Percentiles rank a stretch among this genome's conserved stretches.
phyloP scores from a whole-genome alignment of 75 land plant genomes.

The Isoetes taiwanensis region DNA sequence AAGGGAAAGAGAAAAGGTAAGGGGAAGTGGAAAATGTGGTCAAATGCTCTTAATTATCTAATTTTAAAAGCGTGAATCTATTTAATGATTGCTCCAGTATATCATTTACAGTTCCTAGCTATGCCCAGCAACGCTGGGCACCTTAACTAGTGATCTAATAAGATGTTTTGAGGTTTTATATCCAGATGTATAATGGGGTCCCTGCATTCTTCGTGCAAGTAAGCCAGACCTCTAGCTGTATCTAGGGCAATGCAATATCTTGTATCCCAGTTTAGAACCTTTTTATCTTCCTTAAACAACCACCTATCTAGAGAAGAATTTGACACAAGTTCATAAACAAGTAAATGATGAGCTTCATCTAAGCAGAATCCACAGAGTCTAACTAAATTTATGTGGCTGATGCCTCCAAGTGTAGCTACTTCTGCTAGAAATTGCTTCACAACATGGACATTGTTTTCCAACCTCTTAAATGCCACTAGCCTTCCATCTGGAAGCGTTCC shows the following conservation, averaged over 20 bases:
- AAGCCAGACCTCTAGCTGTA: slow-evolving; percentile 45
- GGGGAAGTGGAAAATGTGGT: too few relatives aligned
- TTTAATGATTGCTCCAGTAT: too few relatives aligned
- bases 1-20: too few relatives aligned
- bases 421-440: too few relatives aligned
- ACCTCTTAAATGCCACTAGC: slow-evolving; percentile 56
- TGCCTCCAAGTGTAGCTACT: slow-evolving; percentile 2
- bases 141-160: slow-evolving; percentile 45
- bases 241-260: slow-evolving; percentile 47
- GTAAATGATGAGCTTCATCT: not conserved
- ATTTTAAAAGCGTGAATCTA: too few relatives aligned
- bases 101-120: too few relatives aligned
- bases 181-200: slow-evolving; percentile 81
- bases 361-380: slow-evolving; percentile 8
- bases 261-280: slow-evolving; percentile 45
- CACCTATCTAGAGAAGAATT: slow-evolving; percentile 8
- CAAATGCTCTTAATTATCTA: too few relatives aligned
- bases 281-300: too few relatives aligned
- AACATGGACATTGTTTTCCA: too few relatives aligned
- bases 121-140: too few relatives aligned
- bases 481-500: slow-evolving; percentile 56
- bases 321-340: slow-evolving; percentile 19
- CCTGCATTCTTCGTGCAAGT: slow-evolving; percentile 54
- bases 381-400: slow-evolving; percentile 13
- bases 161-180: slow-evolving; percentile 76